Conservation (phyloP, 331 rosid genomes). For the Quercus lobata region DNA sequence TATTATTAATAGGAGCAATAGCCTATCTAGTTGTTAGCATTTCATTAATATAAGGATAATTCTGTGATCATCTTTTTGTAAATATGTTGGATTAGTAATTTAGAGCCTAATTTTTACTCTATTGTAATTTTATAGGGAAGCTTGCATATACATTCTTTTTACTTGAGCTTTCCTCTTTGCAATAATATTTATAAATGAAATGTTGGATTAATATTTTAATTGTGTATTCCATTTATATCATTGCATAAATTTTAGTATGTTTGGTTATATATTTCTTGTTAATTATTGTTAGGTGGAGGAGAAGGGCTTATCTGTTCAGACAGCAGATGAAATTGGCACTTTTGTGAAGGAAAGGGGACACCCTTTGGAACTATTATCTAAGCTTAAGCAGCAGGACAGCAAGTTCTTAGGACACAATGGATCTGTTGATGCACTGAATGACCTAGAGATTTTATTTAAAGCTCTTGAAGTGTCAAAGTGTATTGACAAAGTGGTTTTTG, state of each 20-base stretch:
- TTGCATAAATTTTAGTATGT: not conserved
- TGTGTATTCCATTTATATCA: not conserved
- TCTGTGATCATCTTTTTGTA: not conserved
- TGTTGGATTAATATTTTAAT: not conserved
- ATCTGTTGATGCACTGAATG: conserved; percentile 66
- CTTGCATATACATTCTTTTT: too few relatives aligned
- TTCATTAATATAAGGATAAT: not conserved
- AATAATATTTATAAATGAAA: too few relatives aligned
- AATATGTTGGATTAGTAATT: not conserved
- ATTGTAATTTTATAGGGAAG: too few relatives aligned
- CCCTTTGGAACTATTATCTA: conserved; percentile 64
- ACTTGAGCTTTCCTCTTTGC: too few relatives aligned
- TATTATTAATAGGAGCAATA: not conserved
- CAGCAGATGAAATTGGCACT: conserved; percentile 74
- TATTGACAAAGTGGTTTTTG: conserved; percentile 73
- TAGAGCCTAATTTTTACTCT: not conserved
- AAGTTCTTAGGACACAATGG: conserved; percentile 48
- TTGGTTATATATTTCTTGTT: conserved; percentile 13
- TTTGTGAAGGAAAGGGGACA: conserved; percentile 81
- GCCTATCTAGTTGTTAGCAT: not conserved
- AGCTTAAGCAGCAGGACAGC: conserved; percentile 66
- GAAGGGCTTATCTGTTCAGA: conserved; percentile 70
- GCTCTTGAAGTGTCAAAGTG: conserved; percentile 72
- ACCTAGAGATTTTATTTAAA: conserved; percentile 70
- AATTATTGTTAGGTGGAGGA: conserved; percentile 70